phyloP scores from a whole-genome alignment of 1,284 basidiomycete species.

The Trichosporon sp. region DNA sequence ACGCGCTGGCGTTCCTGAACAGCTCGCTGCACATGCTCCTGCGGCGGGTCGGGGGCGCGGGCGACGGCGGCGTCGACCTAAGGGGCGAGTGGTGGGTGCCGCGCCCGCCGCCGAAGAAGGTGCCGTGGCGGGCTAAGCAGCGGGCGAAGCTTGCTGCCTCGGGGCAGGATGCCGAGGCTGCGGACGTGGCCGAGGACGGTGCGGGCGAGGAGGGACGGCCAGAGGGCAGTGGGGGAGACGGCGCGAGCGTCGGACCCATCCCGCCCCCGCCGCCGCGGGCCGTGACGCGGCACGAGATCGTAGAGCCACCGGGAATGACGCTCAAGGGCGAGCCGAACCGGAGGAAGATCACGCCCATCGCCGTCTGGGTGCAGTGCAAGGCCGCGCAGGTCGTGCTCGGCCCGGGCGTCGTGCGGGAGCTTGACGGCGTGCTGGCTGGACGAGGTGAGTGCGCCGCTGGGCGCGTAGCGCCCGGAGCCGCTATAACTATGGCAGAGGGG shows the following conservation, averaged over 20 bases:
- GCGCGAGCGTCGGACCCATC: neutral
- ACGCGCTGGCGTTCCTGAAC: conserved; percentile 61
- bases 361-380: conserved; percentile 86
- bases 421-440: conserved; percentile 69
- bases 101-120: neutral
- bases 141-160: neutral
- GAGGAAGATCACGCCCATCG: conserved; percentile 52
- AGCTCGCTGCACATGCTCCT: conserved; percentile 72
- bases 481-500: too few relatives aligned
- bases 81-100: conserved; percentile 89
- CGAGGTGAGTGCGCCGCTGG: conserved; percentile 14
- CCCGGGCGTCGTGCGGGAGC: conserved; percentile 74
- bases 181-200: too few relatives aligned
- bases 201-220: too few relatives aligned
- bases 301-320: neutral
- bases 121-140: neutral
- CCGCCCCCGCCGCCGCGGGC: neutral
- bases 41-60: conserved; percentile 64
- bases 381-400: conserved; percentile 73
- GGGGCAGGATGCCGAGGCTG: neutral
- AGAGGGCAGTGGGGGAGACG: neutral
- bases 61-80: conserved; percentile 83
- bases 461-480: neutral
- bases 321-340: neutral
- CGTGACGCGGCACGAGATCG: neutral